phyloP scores from a whole-genome alignment of 352 stramenopile species.

The Phytophthora sansomeana region DNA sequence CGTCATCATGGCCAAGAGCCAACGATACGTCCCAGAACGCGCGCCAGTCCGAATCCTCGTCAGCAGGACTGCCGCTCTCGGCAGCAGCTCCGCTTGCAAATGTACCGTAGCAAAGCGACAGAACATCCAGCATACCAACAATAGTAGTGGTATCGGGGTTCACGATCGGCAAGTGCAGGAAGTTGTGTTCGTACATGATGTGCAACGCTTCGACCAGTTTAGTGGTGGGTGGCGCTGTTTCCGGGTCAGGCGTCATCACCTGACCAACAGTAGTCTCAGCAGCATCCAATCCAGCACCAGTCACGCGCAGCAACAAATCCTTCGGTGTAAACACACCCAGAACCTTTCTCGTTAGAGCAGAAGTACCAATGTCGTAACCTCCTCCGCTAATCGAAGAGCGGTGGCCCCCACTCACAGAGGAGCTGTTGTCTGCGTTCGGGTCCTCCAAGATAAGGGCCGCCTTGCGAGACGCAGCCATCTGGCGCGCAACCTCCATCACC shows the following conservation, averaged over 20 bases:
- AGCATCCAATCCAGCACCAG: conserved; percentile 92
- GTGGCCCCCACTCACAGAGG: conserved; percentile 45
- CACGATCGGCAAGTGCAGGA: conserved; percentile 97
- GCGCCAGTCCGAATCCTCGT: conserved; percentile 80
- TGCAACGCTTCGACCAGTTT: conserved; percentile 97
- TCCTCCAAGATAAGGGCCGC: conserved; percentile 86
- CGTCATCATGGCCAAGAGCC: conserved; percentile 75
- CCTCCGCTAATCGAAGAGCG: conserved; percentile 46
- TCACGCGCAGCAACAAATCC: conserved; percentile 96
- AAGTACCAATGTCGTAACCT: conserved; percentile 53
- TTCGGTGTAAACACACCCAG: conserved; percentile 98
- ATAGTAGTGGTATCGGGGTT: conserved; percentile 81
- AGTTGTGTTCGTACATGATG: conserved; percentile 98
- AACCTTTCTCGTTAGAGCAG: conserved; percentile 59
- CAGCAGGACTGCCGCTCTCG: conserved; percentile 42
- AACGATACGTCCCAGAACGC: conserved; percentile 92
- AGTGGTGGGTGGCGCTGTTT: conserved; percentile 92
- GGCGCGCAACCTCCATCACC: conserved; percentile 86
- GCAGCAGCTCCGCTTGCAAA: conserved; percentile 76
- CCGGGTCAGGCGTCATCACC: conserved; percentile 98
- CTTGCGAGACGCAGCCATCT: conserved; percentile 88
- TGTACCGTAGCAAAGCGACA: conserved; percentile 90
- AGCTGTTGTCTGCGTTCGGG: conserved; percentile 46
- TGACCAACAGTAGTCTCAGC: conserved; percentile 90
- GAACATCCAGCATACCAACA: conserved; percentile 86